A percentile compares a stretch with the other conserved stretches of the same genome.
These are phyloP conservation scores for Trichosanthes truncata DNA, from an alignment of 306 rosid genomes.

Conservation along the genomic window DNA sequence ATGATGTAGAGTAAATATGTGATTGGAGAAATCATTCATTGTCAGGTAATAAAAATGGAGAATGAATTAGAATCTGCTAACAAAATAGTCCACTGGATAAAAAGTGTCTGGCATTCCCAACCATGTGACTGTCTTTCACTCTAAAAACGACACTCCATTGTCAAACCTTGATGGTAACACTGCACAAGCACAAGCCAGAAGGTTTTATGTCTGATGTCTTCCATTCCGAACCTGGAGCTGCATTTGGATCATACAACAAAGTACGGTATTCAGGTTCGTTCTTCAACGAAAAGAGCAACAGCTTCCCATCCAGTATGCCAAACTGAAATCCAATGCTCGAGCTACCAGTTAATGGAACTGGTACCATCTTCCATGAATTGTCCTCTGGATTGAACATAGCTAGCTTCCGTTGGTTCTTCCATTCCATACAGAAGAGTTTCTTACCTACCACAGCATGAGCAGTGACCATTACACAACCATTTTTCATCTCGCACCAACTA, in stretches of 20 bases:
- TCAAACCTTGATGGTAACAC: slow-evolving; percentile 76
- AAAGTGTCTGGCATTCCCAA: neutral
- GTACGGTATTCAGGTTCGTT: slow-evolving; percentile 53
- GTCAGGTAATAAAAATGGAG: neutral
- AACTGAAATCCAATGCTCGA: slow-evolving; percentile 56
- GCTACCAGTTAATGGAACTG: slow-evolving; percentile 79
- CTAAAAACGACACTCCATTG: neutral
- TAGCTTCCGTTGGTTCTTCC: slow-evolving; percentile 90
- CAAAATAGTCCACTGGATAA: neutral
- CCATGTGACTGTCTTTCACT: neutral
- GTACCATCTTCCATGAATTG: slow-evolving; percentile 71
- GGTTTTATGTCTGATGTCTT: slow-evolving; percentile 58
- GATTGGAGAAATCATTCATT: neutral
- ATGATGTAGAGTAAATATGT: neutral
- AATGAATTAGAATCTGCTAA: neutral
- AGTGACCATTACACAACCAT: slow-evolving; percentile 97
- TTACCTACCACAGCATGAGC: slow-evolving; percentile 73
- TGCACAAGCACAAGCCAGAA: slow-evolving; percentile 72
- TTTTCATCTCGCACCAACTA: slow-evolving; percentile 80
- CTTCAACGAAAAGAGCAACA: slow-evolving; percentile 52
- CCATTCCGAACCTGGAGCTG: slow-evolving; percentile 76
- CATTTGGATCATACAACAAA: slow-evolving; percentile 76
- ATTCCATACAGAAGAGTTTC: slow-evolving; percentile 87
- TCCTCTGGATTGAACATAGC: slow-evolving; percentile 63
- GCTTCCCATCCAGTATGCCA: slow-evolving; percentile 64